Evolutionary conservation across 495 filamentous ascomycete genomes (phyloP).

Genomic region (Trichoderma asperelloides): DNA sequence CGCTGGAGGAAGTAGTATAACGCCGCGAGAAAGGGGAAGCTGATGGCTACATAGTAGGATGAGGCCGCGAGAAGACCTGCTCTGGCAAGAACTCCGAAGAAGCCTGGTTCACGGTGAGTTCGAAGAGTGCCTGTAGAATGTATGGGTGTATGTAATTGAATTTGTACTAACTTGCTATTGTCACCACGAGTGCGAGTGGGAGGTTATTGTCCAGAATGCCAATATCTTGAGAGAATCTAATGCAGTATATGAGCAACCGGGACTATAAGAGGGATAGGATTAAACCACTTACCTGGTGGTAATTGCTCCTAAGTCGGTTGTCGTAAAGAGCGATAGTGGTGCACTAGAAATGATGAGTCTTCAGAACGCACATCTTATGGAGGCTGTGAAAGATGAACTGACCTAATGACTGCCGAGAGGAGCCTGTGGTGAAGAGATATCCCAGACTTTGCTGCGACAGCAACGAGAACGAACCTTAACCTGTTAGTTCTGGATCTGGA

Average conservation of each 20-base stretch:
- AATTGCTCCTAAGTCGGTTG: slow-evolving; percentile 30
- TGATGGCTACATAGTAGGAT: slow-evolving; percentile 15
- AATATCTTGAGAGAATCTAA: slow-evolving; percentile 34
- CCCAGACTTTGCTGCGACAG: slow-evolving; percentile 10
- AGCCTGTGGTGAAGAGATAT: slow-evolving; percentile 15
- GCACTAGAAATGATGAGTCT: slow-evolving; percentile 9
- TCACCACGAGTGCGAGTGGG: slow-evolving; percentile 10
- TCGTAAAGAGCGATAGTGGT: slow-evolving; percentile 25
- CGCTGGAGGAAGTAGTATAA: slow-evolving; percentile 46
- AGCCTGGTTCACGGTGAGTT: neutral
- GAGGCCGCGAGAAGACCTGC: slow-evolving; percentile 13
- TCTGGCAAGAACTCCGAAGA: slow-evolving; percentile 12
- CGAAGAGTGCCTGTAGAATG: neutral
- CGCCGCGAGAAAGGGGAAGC: slow-evolving; percentile 17
- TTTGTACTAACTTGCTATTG: neutral
- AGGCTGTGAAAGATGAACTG: neutral
- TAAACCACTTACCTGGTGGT: slow-evolving; percentile 16
- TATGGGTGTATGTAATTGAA: neutral
- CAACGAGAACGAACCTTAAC: slow-evolving; percentile 3
- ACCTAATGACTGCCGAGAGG: slow-evolving; percentile 14
- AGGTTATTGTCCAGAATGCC: slow-evolving; percentile 26
- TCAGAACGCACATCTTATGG: neutral
- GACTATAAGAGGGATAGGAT: neutral
- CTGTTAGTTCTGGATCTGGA: neutral
- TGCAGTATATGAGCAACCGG: neutral